Evolutionary conservation across 257 asterid species (phyloP), one percentile per base, ranked within the genome.

Genomic region (Capsicum chinense): DNA sequence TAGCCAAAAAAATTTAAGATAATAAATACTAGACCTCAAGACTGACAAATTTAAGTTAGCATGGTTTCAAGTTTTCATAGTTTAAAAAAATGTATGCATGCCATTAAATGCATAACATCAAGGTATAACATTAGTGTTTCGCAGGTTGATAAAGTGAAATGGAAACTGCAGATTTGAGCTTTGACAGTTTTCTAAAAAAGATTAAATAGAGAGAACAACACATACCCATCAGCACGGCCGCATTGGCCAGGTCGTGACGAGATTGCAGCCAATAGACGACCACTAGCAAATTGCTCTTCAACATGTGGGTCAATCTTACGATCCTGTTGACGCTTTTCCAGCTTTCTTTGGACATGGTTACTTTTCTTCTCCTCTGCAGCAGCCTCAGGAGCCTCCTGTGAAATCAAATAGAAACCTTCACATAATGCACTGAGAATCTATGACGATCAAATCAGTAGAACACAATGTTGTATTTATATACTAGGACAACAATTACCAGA

Each of bases 221-320:
- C 81, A 21, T 85, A 89, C 91, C 93, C 92, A 84, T 89, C 93
- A 47, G 89, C 89, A 47, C 92, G 90, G n/a, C 92, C 92, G 73
- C 93, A 89, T 83, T 89, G 92, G 64, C 93, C 93, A 9, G 93
- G 91, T 63, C 91, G 90, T 9, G 91, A 90, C 26, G 91, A 86
- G 83, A 90, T 90, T 11, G 90, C 88, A 33, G 93, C 93, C 52
- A 87, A 79, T 44, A 88, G 80, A 79, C 93, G 90, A n/a, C 93
- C 91, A 47, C 90, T 83, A 52, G 88, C 81, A 44, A 90, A 88
- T 79, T 90, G 93, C 64, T 90, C 93, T 85, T 90, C 93, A 67
- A 90, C 73, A 67, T 90, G 93, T 59, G 91, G 6, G 56, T 90
- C 93, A 39, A 90, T 87, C 70, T 90, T 87, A 13, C 93, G 88